Evolutionary conservation across 2,329 filamentous ascomycete species (phyloP).

Genomic region (Hypoxylon sp.): DNA sequence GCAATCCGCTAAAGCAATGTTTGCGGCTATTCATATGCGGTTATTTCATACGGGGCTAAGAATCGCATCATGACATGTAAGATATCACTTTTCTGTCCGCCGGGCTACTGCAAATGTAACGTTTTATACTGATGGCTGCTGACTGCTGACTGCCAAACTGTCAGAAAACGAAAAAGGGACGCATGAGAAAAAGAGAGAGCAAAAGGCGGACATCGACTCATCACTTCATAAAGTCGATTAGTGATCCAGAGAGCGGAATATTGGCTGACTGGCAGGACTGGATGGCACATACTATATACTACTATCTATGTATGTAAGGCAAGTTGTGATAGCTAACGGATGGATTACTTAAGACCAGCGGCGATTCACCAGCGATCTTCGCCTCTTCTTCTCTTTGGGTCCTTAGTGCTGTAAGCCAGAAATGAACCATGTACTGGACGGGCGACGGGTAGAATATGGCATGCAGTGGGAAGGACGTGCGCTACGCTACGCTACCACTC

Average conservation of each 20-base stretch:
- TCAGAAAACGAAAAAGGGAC: not conserved
- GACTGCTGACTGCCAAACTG: too few relatives aligned
- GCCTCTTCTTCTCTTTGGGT: conserved; percentile 4
- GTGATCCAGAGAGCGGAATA: too few relatives aligned
- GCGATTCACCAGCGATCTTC: too few relatives aligned
- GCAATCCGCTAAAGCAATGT: not conserved
- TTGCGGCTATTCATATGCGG: not conserved
- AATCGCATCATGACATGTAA: not conserved
- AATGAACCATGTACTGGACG: conserved; percentile 2
- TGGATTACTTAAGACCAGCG: not conserved
- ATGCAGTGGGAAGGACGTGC: conserved; percentile 14
- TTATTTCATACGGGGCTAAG: not conserved
- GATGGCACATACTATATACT: too few relatives aligned
- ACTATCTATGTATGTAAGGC: too few relatives aligned
- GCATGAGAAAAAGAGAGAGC: not conserved
- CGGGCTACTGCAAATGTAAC: too few relatives aligned
- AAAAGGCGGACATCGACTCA: too few relatives aligned
- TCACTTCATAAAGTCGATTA: too few relatives aligned
- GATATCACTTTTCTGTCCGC: too few relatives aligned
- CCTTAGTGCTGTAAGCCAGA: not conserved
- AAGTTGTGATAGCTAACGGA: too few relatives aligned
- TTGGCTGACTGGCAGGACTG: too few relatives aligned
- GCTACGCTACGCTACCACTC: not conserved
- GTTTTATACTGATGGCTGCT: too few relatives aligned
- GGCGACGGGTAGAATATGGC: conserved; percentile 27